Base-by-base conservation (phyloP, 129 eudicot species). In the Chrysanthemum lavandulifolium region DNA sequence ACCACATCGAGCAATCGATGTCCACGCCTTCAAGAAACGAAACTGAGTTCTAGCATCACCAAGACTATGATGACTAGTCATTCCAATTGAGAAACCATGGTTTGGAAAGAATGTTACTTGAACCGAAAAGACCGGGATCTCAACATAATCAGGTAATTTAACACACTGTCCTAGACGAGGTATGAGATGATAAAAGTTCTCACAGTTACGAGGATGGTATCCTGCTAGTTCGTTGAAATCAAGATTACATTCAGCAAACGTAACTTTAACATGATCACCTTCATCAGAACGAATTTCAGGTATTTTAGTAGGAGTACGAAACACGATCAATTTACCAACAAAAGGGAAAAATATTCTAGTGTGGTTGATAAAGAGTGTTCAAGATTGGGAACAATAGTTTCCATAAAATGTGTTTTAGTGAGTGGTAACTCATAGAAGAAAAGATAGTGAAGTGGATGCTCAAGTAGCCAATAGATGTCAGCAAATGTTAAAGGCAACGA, bases 21-120 rank as follows among this genome's bases (percentile, higher is more conserved):
- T 73, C 89, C 89, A 82, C 2, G 82, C 66, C 52, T n/a, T 56
- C 10, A 73, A 40, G 61, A 85, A 85, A 13, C 65, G 36, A 4
- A 57, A 36, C 33, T 77, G 45, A 14, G 79, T 57, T 13, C 70
- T 84, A 0, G 67, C 83, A 74, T 84, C 89, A 53, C 18, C 58
- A 15, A 53, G 58, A 15, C 58, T 12, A 53, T 53, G 58, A 14
- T 53, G 58, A 53, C 1, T 53, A 53, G 58, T 53, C 58, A 53
- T 53, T 15, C 58, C 58, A 53, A 53, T 53, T 11, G 58, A 53
- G 58, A 53, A 3, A 10, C 58, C 58, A 13, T 6, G 16, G 6
- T 53, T 53, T 13, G 58, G 58, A 53, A 53, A 53, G 12, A 53
- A 53, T 53, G 73, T 68, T 7, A 52, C 73, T n/a, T 68, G 73